Base-by-base conservation (phyloP, 179 eudicot species). In the Corrigiola litoralis region DNA sequence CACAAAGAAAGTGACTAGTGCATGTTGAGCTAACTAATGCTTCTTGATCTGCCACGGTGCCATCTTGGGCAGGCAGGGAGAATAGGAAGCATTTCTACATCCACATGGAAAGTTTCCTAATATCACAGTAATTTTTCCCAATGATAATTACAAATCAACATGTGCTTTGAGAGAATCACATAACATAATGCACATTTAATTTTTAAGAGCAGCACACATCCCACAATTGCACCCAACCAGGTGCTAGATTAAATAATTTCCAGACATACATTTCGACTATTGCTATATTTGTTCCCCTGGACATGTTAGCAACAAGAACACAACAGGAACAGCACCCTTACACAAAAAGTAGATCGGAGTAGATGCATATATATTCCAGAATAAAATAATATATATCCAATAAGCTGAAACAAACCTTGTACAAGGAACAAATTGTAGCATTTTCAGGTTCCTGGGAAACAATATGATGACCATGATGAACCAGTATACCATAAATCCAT, bases 401-500 rank as follows among this genome's bases (percentile, higher is more conserved):
- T 13, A 41, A 16, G 50, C 21, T 24, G 29, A 67, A 32, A 10
- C 24, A 27, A 78, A 90, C 97, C 99, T 86, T 86, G 82, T 81
- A 62, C 54, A 90, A 78, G 58, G 84, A 80, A 58, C 68, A 77
- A 47, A 88, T 69, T 50, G 84, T 47, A 31, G 72, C 78, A 68
- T 72, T 77, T 40, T 67, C 80, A 37, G 87, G 78, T 60, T 94
- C 99, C 76, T 79, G 78, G 53, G 91, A 81, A 61, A 79, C 51
- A 50, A 86, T 62, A 50, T 74, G 86, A 65, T 79, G 75, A 57
- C 89, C 70, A 52, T 88, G 96, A 64, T 81, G 80, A 58, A 83
- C 84, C 82, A 90, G 52, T 77, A 85, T 77, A 69, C 82, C 78
- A 77, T 76, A 78, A 52, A 94, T 82, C 99, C 99, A 94, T 17